Evolutionary conservation across 2,329 filamentous ascomycete species (phyloP).

Genomic region (Boeremia lycopersici): DNA sequence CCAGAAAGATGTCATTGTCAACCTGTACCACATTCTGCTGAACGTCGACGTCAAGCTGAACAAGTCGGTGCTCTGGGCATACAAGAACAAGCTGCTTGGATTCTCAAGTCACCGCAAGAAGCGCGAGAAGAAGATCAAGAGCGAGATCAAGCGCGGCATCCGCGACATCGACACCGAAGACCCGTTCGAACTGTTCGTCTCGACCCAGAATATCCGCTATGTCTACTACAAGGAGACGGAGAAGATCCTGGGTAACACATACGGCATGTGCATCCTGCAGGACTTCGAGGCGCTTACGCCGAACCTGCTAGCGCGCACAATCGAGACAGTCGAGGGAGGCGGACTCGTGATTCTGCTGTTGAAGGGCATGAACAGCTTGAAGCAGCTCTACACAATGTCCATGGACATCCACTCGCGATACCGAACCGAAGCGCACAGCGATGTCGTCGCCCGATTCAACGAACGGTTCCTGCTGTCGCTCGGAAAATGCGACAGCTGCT

Average conservation of each 20-base stretch:
- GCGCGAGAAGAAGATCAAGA: conserved; percentile 97
- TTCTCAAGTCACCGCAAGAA: conserved; percentile 97
- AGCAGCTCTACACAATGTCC: conserved; percentile 93
- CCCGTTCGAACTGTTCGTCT: conserved; percentile 96
- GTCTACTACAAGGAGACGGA: conserved; percentile 99
- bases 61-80: conserved; percentile 97
- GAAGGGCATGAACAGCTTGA: conserved; percentile 96
- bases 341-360: conserved; percentile 87
- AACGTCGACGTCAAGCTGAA: conserved; percentile 89
- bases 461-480: conserved; percentile 95
- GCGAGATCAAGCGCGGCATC: conserved; percentile 93
- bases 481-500: conserved; percentile 90
- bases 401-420: conserved; percentile 99
- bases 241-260: conserved; percentile 97
- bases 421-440: conserved; percentile 91
- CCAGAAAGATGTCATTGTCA: conserved; percentile 95
- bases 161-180: conserved; percentile 92
- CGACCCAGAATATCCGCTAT: conserved; percentile 96
- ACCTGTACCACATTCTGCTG: conserved; percentile 92
- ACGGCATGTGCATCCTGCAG: conserved; percentile 97
- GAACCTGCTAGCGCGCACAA: conserved; percentile 91
- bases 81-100: conserved; percentile 95
- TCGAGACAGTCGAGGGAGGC: conserved; percentile 97
- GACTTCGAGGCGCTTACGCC: conserved; percentile 98
- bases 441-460: conserved; percentile 96